Evolutionary conservation across 805 yeast genomes (phyloP), one percentile per base, ranked within the genome.

Genomic region (Ogataea philodendri): DNA sequence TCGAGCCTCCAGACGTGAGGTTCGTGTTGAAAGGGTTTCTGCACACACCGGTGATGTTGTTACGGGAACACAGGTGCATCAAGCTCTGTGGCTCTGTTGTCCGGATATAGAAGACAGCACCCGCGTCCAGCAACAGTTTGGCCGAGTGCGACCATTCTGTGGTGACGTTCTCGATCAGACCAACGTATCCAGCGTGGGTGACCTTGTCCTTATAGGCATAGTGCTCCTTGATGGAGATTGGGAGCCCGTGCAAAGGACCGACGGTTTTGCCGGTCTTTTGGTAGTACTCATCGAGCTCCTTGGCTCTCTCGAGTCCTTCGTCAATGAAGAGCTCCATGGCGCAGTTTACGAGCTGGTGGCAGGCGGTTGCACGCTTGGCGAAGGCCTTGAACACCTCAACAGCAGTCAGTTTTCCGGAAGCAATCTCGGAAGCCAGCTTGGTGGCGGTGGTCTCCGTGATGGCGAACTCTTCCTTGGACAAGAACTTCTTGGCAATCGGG

Each of bases 201-300:
- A 73, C 72, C 37, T 64, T 69, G 27, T 79, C 82, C 27, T 57
- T 63, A 38, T 69, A 67, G 34, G 62, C 59, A 46, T 65, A 67
- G 30, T 78, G 78, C 46, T 78, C 85, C 52, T 78, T 79, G 36
- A 79, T 56, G 1, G 84, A 74, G 32, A 79, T 62, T 4, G 84
- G 84, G 46, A 79, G 57, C 3, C 85, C 85, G 29, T 81, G 83
- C 37, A 78, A 62, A 1, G 81, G 78, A 30, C 79, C 79, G 14
- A 73, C 56, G 0, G 74, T 60, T 32, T 69, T 57, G 3, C 76
- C 76, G 31, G 69, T 63, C 32, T 65, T 62, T 15, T 53, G 51
- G 39, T 57, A 61, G 45, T 67, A 66, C 3, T 70, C 74, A 59
- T 80, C 84, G 38, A 76, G 60, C 46, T 69, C 73, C 42, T 67